Percentiles rank a stretch among this genome's conserved stretches.
These are phyloP conservation scores for Lathyrus sativus DNA, from an alignment of 306 rosid species.

Conservation along the genomic window DNA sequence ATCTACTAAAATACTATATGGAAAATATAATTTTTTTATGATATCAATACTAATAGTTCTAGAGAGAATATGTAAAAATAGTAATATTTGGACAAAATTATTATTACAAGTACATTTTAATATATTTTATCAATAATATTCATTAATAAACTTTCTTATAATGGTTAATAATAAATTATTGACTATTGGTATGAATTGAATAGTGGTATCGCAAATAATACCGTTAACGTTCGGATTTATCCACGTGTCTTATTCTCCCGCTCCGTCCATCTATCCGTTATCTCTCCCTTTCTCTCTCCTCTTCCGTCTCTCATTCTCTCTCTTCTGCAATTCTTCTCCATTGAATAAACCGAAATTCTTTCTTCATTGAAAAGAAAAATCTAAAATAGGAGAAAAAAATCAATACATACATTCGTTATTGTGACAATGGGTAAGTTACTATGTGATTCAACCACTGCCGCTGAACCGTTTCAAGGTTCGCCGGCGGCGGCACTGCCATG, in stretches of 20 bases:
- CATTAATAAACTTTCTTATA: no score
- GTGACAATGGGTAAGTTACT: slow-evolving; percentile 81
- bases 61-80: no score
- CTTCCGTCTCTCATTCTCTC: background rate
- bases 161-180: no score
- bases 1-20: no score
- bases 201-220: slow-evolving; percentile 14
- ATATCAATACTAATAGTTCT: no score
- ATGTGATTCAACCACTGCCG: slow-evolving; percentile 77
- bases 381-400: background rate
- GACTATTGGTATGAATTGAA: background rate
- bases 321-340: slow-evolving; percentile 56
- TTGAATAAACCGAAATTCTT: slow-evolving; percentile 43
- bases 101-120: no score
- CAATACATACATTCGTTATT: slow-evolving; percentile 22
- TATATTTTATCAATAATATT: no score
- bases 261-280: slow-evolving; percentile 81
- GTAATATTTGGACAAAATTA: no score
- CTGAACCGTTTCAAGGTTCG: slow-evolving; percentile 70
- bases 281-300: slow-evolving; percentile 44
- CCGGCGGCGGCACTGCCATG: slow-evolving; percentile 64
- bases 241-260: slow-evolving; percentile 75
- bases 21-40: no score
- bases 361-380: background rate
- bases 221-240: slow-evolving; percentile 43